A percentile compares a stretch with the other conserved stretches of the same genome.
Conservation (phyloP, 495 filamentous ascomycete species). For the Annulohypoxylon maeteangense region DNA sequence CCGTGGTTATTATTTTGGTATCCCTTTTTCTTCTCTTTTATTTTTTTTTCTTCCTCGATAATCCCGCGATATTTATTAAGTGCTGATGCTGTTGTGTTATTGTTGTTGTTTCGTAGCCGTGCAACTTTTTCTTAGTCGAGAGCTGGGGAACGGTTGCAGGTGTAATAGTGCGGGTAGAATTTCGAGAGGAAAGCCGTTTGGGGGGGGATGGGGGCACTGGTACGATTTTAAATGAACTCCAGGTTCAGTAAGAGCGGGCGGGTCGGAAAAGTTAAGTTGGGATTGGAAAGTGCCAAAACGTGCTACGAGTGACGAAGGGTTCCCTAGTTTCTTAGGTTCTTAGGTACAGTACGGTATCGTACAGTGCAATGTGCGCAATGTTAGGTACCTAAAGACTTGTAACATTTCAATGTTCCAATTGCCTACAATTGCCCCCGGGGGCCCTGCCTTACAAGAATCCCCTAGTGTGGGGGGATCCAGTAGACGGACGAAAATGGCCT, state of each 20-base stretch:
- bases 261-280: conserved; percentile 44
- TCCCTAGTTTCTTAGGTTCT: neutral
- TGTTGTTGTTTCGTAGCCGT: conserved; percentile 15
- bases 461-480: conserved; percentile 46
- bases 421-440: conserved; percentile 26
- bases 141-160: conserved; percentile 35
- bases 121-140: conserved; percentile 32
- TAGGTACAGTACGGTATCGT: conserved; percentile 23
- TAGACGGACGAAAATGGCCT: conserved; percentile 43
- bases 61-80: neutral
- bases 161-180: conserved; percentile 45
- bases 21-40: conserved; percentile 1
- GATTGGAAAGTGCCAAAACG: conserved; percentile 38
- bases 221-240: conserved; percentile 50
- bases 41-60: neutral
- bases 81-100: conserved; percentile 4
- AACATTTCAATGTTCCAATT: conserved; percentile 42
- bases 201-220: conserved; percentile 47
- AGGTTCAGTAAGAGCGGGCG: conserved; percentile 35
- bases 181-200: conserved; percentile 42
- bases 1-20: conserved; percentile 1
- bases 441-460: conserved; percentile 40
- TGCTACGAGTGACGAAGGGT: conserved; percentile 29
- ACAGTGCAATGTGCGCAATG: conserved; percentile 22
- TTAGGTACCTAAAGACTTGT: conserved; percentile 44